Conservation (phyloP, 2,329 filamentous ascomycete genomes). For the Cercospora sp. region DNA sequence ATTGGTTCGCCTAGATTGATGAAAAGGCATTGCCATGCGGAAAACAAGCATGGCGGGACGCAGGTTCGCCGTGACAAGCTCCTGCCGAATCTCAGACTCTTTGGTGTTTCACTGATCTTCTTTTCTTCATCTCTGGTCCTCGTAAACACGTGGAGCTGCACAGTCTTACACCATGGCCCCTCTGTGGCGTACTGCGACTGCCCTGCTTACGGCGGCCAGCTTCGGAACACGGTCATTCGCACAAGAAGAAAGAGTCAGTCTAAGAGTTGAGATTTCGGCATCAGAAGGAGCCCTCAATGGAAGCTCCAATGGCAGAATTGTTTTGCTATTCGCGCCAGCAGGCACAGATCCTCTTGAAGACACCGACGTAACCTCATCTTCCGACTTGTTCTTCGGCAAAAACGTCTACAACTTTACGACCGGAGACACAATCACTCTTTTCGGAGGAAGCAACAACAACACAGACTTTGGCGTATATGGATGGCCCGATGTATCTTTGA, state of each 20-base stretch:
- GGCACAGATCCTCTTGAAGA: constrained; percentile 41
- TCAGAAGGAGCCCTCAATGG: constrained; percentile 34
- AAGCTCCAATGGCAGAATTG: constrained; percentile 37
- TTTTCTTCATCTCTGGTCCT: not conserved
- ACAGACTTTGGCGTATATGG: constrained; percentile 38
- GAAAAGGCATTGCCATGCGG: not conserved
- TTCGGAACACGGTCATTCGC: not conserved
- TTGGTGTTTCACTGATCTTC: not conserved
- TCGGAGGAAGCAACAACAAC: constrained; percentile 34
- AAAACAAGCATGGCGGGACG: not conserved
- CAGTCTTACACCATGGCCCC: not conserved
- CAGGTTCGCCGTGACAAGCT: not conserved
- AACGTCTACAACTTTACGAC: constrained; percentile 38
- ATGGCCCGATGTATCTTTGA: constrained; percentile 39
- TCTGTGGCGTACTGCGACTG: not conserved
- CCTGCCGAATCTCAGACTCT: not conserved
- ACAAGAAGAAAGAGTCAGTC: not conserved
- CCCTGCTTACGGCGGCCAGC: not conserved
- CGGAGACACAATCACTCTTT: constrained; percentile 29
- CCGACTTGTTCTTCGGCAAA: constrained; percentile 42
- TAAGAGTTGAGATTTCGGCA: constrained; percentile 33
- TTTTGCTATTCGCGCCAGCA: constrained; percentile 40
- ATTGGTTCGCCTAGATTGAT: not conserved
- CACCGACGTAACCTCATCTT: constrained; percentile 40
- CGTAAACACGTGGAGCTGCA: not conserved